Evolutionary conservation across 108 stramenopile genomes (phyloP).

Genomic region (Stephanodiscus minutulus): DNA sequence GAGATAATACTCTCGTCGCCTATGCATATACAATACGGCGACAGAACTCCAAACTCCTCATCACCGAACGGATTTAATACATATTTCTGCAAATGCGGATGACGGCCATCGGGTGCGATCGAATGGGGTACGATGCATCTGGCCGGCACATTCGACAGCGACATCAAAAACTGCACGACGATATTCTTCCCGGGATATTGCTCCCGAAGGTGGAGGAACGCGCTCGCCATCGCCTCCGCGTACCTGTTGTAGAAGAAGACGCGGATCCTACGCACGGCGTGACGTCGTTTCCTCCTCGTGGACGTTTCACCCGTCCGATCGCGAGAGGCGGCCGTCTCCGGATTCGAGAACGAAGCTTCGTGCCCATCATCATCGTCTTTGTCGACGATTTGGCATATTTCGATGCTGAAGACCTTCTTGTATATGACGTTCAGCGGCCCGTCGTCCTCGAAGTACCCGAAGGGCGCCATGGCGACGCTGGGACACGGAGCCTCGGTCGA

Average conservation of each 20-base stretch:
- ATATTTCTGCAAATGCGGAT: slow-evolving; percentile 41
- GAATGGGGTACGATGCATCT: slow-evolving; percentile 60
- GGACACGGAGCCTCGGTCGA: slow-evolving; percentile 14
- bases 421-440: slow-evolving; percentile 60
- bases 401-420: slow-evolving; percentile 55
- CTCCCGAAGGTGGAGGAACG: slow-evolving; percentile 21
- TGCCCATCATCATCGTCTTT: slow-evolving; percentile 1
- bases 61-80: slow-evolving; percentile 42
- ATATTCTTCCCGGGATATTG: slow-evolving; percentile 12
- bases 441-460: slow-evolving; percentile 53
- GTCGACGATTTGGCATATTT: slow-evolving; percentile 53
- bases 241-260: slow-evolving; percentile 73
- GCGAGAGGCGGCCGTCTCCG: slow-evolving; percentile 17
- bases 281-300: slow-evolving; percentile 44
- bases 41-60: slow-evolving; percentile 29
- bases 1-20: slow-evolving; percentile 51
- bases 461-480: slow-evolving; percentile 9
- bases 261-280: slow-evolving; percentile 40
- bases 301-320: neutral
- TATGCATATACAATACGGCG: slow-evolving; percentile 71
- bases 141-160: slow-evolving; percentile 55
- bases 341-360: slow-evolving; percentile 4
- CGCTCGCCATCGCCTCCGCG: slow-evolving; percentile 46
- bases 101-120: slow-evolving; percentile 2
- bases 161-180: slow-evolving; percentile 11